These are phyloP conservation scores for Saccharomycopsis guyanensis DNA, from an alignment of 805 yeast genomes.

Conservation along the genomic window DNA sequence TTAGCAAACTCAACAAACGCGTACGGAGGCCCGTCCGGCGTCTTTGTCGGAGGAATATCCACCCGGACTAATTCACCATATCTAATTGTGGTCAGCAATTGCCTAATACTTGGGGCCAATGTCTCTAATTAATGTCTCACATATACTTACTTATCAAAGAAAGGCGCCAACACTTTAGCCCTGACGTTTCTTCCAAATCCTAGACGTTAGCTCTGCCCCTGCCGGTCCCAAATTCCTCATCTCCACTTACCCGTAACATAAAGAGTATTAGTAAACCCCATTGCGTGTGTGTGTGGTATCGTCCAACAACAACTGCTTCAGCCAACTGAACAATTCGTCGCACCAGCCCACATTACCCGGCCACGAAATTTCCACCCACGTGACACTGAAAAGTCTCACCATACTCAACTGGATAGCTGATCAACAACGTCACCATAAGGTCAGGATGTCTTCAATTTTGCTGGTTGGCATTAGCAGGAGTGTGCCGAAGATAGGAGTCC, in stretches of 20 bases:
- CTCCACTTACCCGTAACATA: conserved; percentile 42
- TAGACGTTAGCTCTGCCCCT: conserved; percentile 5
- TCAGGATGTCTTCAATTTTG: too few relatives aligned
- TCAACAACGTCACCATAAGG: too few relatives aligned
- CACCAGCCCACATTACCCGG: too few relatives aligned
- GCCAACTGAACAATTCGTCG: too few relatives aligned
- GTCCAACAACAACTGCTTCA: too few relatives aligned
- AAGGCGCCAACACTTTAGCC: conserved; percentile 52
- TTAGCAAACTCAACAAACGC: conserved; percentile 57
- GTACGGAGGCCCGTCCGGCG: conserved; percentile 49
- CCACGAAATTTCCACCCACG: too few relatives aligned
- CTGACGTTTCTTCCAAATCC: conserved; percentile 44
- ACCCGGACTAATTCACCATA: conserved; percentile 51
- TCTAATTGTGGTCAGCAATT: conserved; percentile 27
- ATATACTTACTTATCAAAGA: conserved; percentile 49
- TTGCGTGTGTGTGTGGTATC: conserved; percentile 4
- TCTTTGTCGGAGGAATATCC: conserved; percentile 56
- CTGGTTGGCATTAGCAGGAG: too few relatives aligned
- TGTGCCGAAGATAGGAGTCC: too few relatives aligned
- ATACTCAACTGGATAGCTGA: too few relatives aligned
- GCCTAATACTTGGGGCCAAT: too few relatives aligned
- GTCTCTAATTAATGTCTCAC: conserved; percentile 9
- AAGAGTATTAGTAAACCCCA: conserved; percentile 33
- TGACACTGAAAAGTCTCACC: too few relatives aligned
- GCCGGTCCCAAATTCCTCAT: conserved; percentile 1